Evolutionary conservation across 2,329 filamentous ascomycete species (phyloP).

Genomic region (Hypoxylon sp.): DNA sequence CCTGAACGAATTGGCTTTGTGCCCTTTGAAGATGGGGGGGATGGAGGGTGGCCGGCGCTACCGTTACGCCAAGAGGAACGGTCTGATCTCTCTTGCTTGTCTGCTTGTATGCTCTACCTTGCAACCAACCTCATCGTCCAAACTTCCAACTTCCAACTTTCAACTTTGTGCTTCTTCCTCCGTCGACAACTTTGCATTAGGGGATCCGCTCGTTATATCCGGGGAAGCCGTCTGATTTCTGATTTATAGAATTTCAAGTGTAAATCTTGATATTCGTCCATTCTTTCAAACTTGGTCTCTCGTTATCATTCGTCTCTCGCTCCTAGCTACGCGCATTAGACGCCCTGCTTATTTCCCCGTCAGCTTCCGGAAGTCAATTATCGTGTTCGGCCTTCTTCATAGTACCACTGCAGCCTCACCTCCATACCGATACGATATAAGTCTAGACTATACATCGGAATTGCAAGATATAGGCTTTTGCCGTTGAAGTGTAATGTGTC

Average conservation of each 20-base stretch:
- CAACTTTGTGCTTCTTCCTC: constrained; percentile 19
- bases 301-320: neutral
- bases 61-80: constrained; percentile 1
- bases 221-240: constrained; percentile 21
- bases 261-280: constrained; percentile 38
- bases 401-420: constrained; percentile 19
- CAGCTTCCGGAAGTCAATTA: constrained; percentile 10
- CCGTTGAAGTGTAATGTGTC: constrained; percentile 29
- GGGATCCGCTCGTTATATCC: constrained; percentile 35
- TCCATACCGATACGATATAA: constrained; percentile 5
- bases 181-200: constrained; percentile 14
- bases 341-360: neutral
- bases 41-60: neutral
- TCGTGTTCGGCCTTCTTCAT: constrained; percentile 21
- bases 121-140: constrained; percentile 16
- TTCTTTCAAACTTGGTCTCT: constrained; percentile 26
- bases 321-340: neutral
- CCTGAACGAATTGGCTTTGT: neutral
- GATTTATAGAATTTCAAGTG: constrained; percentile 26
- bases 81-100: neutral
- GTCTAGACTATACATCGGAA: constrained; percentile 9
- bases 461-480: constrained; percentile 17
- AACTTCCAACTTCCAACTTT: constrained; percentile 28
- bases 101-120: neutral
- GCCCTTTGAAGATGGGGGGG: neutral